Conservation (phyloP, 1,139 yeast species). For the Geotrichum candidum region DNA sequence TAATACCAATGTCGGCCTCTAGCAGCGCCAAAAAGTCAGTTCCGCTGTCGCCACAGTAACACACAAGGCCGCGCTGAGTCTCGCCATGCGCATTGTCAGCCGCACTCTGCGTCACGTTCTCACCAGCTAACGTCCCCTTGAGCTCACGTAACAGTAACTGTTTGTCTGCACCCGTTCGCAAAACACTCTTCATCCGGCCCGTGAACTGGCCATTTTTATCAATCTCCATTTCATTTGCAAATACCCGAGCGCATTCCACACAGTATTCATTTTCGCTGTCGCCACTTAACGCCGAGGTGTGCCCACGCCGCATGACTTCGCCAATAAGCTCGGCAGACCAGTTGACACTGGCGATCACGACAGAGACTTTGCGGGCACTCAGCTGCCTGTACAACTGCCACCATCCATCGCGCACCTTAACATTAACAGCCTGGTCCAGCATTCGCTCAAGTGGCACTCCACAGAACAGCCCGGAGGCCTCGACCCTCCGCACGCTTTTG, state of each 20-base stretch:
- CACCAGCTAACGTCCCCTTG: neutral
- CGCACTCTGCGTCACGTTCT: neutral
- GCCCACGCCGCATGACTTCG: constrained; percentile 36
- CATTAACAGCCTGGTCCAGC: constrained; percentile 34
- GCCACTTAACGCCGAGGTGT: neutral
- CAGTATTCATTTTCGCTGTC: constrained; percentile 10
- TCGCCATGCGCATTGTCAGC: constrained; percentile 11
- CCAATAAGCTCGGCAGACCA: constrained; percentile 55
- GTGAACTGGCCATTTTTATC: constrained; percentile 36
- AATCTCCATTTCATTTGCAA: constrained; percentile 47
- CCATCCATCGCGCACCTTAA: constrained; percentile 44
- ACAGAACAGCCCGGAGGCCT: constrained; percentile 40
- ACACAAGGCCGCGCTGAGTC: constrained; percentile 21
- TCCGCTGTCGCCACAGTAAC: constrained; percentile 62
- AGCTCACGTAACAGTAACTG: constrained; percentile 28
- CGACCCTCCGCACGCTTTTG: constrained; percentile 47
- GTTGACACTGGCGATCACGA: constrained; percentile 54
- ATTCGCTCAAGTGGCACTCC: constrained; percentile 40
- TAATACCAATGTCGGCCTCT: constrained; percentile 46
- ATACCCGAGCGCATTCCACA: constrained; percentile 13
- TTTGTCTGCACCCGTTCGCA: constrained; percentile 59
- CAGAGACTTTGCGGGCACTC: constrained; percentile 31
- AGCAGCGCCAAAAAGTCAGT: constrained; percentile 56
- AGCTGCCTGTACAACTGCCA: constrained; percentile 36
- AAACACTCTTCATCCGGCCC: constrained; percentile 35